Evolutionary conservation across 768 basidiomycete species (phyloP), one percentile per base, ranked within the genome.

Genomic region (Lactifluus pinguis): DNA sequence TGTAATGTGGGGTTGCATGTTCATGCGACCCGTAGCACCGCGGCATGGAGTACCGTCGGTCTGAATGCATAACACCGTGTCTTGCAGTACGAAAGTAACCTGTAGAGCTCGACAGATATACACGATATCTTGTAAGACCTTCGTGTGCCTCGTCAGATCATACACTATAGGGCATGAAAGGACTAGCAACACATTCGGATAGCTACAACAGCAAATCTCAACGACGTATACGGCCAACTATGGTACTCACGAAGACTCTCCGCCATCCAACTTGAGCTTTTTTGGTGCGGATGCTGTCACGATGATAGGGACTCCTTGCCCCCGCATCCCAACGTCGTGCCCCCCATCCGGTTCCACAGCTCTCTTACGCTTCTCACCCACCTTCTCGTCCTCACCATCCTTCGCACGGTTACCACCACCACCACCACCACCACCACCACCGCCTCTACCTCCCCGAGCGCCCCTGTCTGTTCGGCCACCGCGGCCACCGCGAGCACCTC

Each of bases 311-410:
- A 83, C 84, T 36, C 73, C 76, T 8, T 74, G 77, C 0, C 88
- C 88, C 25, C 88, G 79, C 11, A 83, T 71, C 10, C 88, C 88
- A 30, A 79, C 76, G 66, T 85, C 81, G 3, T 84, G 82, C 0
- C 85, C 89, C 65, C 88, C 89, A 67, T 90, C 89, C 1, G 87
- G 88, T 68, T 90, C 89, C 0, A 87, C 76, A 1, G 79, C 83
- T 42, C 87, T 81, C 70, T 90, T 92, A 61, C 89, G 76, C 75
- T 92, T 92, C 65, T 86, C 86, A 32, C 87, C 87, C 1, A 75
- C 70, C 60, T 76, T 75, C 45, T 81, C 82, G 8, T 75, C 79
- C 36, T 57, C 65, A 11, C 73, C 66, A 11, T 62, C 61, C 4
- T 63, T 68, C 10, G 60, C 64, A 3, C 56, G 67, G 30, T 65